phyloP scores from a whole-genome alignment of 169 alveolate genomes.

The Besnoitia besnoiti region DNA sequence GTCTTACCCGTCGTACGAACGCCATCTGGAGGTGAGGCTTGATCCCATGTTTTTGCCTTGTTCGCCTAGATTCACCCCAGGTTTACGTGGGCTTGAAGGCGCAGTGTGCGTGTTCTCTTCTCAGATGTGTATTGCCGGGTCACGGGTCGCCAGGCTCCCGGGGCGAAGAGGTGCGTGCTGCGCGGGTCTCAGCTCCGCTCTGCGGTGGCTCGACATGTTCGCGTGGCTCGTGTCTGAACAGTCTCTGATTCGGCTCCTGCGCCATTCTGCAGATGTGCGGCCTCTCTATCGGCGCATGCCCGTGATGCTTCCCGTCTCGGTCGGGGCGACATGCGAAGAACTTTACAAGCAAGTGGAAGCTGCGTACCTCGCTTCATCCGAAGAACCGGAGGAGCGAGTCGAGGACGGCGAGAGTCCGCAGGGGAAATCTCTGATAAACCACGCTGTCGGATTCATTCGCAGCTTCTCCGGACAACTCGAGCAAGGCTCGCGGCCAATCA shows the following conservation, averaged over 20 bases:
- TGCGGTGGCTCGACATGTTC: too few species aligned
- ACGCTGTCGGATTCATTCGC: constrained; percentile 31
- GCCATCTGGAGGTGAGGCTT: constrained; percentile 13
- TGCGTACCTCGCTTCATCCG: not conserved
- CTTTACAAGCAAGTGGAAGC: constrained; percentile 29
- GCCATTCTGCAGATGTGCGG: not conserved
- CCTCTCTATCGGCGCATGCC: constrained; percentile 46
- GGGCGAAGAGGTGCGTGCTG: too few species aligned
- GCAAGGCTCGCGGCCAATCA: not conserved
- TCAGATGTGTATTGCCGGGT: too few species aligned
- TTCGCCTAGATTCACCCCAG: too few species aligned
- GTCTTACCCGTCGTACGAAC: constrained; percentile 5
- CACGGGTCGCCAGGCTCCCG: too few species aligned
- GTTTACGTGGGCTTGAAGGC: too few species aligned
- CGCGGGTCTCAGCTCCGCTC: too few species aligned
- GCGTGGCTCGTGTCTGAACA: too few species aligned
- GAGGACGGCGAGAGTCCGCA: not conserved
- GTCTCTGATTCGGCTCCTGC: too few species aligned
- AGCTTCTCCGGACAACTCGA: constrained; percentile 16
- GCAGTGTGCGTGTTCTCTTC: too few species aligned
- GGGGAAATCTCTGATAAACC: constrained; percentile 21
- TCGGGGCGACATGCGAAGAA: constrained; percentile 42
- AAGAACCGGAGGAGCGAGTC: not conserved
- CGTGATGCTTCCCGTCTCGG: not conserved
- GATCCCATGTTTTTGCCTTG: too few species aligned